phyloP scores from a whole-genome alignment of 1,284 basidiomycete species.

The Cystobasidium sp. region DNA sequence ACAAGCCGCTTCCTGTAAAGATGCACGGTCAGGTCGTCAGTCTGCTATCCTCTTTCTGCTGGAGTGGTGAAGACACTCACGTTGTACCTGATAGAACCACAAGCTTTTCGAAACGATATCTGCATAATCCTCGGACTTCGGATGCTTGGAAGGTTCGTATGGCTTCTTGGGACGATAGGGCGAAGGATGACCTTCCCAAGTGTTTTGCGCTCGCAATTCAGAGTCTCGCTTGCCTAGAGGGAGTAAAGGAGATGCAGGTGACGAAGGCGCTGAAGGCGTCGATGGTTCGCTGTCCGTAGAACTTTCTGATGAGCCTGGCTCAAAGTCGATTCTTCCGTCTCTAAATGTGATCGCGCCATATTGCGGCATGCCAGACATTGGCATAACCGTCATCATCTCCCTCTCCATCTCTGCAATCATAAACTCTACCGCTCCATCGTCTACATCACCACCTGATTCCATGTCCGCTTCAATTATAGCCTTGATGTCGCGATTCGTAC shows the following conservation, averaged over 20 bases:
- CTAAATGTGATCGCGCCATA: not conserved
- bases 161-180: conserved; percentile 23
- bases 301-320: conserved; percentile 3
- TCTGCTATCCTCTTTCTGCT: conserved; percentile 67
- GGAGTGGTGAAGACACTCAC: conserved; percentile 60
- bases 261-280: not conserved
- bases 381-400: not conserved
- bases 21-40: conserved; percentile 57
- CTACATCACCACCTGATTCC: not conserved
- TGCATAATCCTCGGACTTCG: conserved; percentile 18
- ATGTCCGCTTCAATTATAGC: conserved; percentile 4
- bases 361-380: not conserved
- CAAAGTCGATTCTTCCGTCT: conserved; percentile 4
- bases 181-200: conserved; percentile 37
- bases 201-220: not conserved
- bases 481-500: conserved; percentile 1
- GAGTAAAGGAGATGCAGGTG: not conserved
- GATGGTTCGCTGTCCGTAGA: not conserved
- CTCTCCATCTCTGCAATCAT: conserved; percentile 8
- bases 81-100: conserved; percentile 89
- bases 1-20: conserved; percentile 27
- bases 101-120: conserved; percentile 56
- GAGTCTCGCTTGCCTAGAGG: not conserved
- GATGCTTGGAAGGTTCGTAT: conserved; percentile 26
- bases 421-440: conserved; percentile 6